Percentiles rank a stretch among this genome's conserved stretches.
Evolutionary conservation across 345 rosid genomes (phyloP).

Genomic region (Orychophragmus violaceus): DNA sequence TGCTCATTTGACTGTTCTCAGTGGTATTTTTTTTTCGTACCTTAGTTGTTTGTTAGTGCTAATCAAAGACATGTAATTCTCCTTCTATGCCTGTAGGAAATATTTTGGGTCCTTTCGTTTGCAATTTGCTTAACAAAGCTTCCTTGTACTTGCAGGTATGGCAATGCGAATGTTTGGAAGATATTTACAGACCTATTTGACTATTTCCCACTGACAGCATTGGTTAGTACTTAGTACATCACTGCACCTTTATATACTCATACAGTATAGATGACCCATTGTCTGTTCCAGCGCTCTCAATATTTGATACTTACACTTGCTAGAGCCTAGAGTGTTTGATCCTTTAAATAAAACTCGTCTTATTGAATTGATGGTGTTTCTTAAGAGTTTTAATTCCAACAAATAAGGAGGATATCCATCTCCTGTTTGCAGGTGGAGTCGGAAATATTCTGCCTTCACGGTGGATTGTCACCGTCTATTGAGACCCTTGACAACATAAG

Average conservation of each 20-base stretch:
- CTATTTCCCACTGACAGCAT: constrained; percentile 94
- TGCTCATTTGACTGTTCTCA: background rate
- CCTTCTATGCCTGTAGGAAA: background rate
- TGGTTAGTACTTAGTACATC: constrained; percentile 49
- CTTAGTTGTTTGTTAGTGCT: background rate
- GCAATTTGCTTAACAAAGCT: constrained; percentile 2
- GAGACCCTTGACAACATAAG: constrained; percentile 94
- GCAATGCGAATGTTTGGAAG: constrained; percentile 96
- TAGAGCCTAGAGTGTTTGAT: too few relatives aligned
- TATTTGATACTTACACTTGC: too few relatives aligned
- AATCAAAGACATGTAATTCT: background rate
- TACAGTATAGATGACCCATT: background rate
- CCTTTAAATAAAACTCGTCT: too few relatives aligned
- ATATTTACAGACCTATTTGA: constrained; percentile 95
- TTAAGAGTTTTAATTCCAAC: constrained; percentile 6
- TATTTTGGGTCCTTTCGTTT: background rate
- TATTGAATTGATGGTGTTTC: background rate
- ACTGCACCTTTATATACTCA: background rate
- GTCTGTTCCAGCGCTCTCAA: background rate
- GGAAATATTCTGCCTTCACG: constrained; percentile 96
- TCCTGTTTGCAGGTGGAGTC: constrained; percentile 71
- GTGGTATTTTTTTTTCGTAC: background rate
- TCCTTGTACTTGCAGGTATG: constrained; percentile 61
- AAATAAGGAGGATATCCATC: background rate
- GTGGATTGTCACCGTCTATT: constrained; percentile 90